phyloP scores from a whole-genome alignment of 2,329 filamentous ascomycete species.

The Talaromyces sp. region DNA sequence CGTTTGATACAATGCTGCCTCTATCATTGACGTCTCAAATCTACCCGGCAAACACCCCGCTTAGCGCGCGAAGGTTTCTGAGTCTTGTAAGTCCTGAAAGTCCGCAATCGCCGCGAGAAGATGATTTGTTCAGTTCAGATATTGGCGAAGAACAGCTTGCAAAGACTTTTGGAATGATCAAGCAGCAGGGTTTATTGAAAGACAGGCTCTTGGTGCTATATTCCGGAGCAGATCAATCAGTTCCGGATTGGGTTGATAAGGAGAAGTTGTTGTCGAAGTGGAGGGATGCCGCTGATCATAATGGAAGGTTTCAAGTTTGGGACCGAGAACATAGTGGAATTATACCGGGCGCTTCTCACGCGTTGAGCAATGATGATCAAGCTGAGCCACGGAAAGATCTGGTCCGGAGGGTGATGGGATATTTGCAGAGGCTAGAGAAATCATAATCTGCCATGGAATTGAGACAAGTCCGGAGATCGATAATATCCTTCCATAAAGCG shows the following conservation, averaged over 20 bases:
- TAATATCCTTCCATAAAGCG: background rate
- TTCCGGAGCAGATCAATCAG: conserved; percentile 64
- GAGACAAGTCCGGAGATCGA: background rate
- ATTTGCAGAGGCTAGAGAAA: conserved; percentile 36
- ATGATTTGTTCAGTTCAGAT: conserved; percentile 76
- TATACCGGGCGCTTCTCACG: conserved; percentile 31
- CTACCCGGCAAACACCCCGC: conserved; percentile 35
- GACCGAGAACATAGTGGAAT: conserved; percentile 23
- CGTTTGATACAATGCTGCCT: conserved; percentile 21
- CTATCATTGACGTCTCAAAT: conserved; percentile 22
- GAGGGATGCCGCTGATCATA: conserved; percentile 51
- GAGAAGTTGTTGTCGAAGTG: conserved; percentile 57
- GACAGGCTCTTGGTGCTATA: conserved; percentile 58
- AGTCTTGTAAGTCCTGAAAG: conserved; percentile 45
- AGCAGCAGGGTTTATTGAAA: conserved; percentile 44
- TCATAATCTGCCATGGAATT: background rate
- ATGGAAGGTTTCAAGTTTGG: conserved; percentile 28
- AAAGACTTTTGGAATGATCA: conserved; percentile 59
- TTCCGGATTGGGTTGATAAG: conserved; percentile 59
- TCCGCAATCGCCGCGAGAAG: conserved; percentile 58
- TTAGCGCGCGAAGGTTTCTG: conserved; percentile 53
- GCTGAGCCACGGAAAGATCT: conserved; percentile 48
- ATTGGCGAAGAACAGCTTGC: conserved; percentile 53
- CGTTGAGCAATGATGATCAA: conserved; percentile 32
- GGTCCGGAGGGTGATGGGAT: conserved; percentile 50